Evolutionary conservation across 2,329 filamentous ascomycete genomes (phyloP), one percentile per base, ranked within the genome.

Genomic region (Aspergillus nomiae): DNA sequence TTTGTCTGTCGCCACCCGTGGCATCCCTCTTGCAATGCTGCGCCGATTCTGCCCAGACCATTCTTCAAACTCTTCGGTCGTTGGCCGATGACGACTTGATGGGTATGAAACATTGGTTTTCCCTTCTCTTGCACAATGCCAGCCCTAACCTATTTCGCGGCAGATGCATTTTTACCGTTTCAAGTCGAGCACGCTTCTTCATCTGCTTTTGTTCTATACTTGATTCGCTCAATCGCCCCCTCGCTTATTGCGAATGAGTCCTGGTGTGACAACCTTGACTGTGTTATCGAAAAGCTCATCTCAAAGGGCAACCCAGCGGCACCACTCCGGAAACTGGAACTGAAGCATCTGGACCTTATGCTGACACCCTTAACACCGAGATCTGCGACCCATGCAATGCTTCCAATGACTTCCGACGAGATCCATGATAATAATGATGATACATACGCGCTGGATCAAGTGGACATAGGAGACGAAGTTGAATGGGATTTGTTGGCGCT

Each of bases 101-200:
- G 28, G 51, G 51, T 54, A 54, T 6, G 28, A 16, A 54, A 16
- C 63, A 53, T 8, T 14, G 8, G 26, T 26, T 16, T 14, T 28
- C 2, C 16, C 6, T 12, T 50, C 12, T 34, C 12, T 50, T 28
- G 5, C 16, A 28, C 1, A 16, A 19, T 8, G 26, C 26, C 24
- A 10, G 6, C 26, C 2, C 46, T 50, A 4, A n/a, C 24, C 4
- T 10, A 43, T n/a, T 8, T 1, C 26, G 9, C 38, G n/a, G n/a
- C 28, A 71, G 75, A 77, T 43, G 74, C 78, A 1, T 80, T 80
- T 12, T 28, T 81, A 1, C 78, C 78, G 0, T 81, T 80, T 14
- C 78, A 81, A 50, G 73, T 80, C 12, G 78, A 81, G 61, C 77
- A 79, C 43, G 78, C 79, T 7, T 81, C 77, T 9, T 80, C 78